Evolutionary conservation across 306 rosid genomes (phyloP), one percentile per base, ranked within the genome.

Genomic region (Sophora flavescens): DNA sequence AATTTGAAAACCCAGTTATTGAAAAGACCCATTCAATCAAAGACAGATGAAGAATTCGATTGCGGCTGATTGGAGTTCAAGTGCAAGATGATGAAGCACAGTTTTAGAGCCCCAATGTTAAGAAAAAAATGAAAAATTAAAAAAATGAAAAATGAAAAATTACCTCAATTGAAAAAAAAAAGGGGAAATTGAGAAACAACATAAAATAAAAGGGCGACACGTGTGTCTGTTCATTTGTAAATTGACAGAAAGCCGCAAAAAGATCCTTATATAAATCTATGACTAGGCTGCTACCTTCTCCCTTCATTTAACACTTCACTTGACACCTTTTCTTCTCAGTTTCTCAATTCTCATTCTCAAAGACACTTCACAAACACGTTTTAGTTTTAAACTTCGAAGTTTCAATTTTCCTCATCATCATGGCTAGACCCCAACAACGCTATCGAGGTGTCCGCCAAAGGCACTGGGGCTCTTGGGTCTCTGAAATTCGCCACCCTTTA

Each of bases 381-480:
- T 79, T 6, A 6, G 62, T 16, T 10, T 59, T 30, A 6, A 54
- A 28, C 22, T 4, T 73, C 6, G 1, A 44, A 22, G 32, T 59
- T 80, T 52, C 48, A 52, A 11, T 33, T 44, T 35, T 56, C 11
- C 8, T n/a, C 8, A 64, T 72, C 57, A 70, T 68, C 75, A 91
- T 91, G 97, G 90, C 88, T 1, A 87, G 94, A 78, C 87, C 91
- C 32, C 97, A 89, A 62, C 89, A 88, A 59, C 88, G 94, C 10
- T 91, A 86, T 72, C 78, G 97, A 16, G 97, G 97, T 14, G 97
- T 91, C 0, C 86, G 97, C 9, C 94, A 89, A 51, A 81, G 97
- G 78, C 94, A 91, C 8, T 91, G 97, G 97, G 97, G 97, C 54
- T 91, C 97, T 26, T 91, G 97, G 97, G 97, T 91, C 83, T 91